These are phyloP conservation scores for Hymenochaete sp. DNA, from an alignment of 1,284 basidiomycete genomes.

Conservation along the genomic window DNA sequence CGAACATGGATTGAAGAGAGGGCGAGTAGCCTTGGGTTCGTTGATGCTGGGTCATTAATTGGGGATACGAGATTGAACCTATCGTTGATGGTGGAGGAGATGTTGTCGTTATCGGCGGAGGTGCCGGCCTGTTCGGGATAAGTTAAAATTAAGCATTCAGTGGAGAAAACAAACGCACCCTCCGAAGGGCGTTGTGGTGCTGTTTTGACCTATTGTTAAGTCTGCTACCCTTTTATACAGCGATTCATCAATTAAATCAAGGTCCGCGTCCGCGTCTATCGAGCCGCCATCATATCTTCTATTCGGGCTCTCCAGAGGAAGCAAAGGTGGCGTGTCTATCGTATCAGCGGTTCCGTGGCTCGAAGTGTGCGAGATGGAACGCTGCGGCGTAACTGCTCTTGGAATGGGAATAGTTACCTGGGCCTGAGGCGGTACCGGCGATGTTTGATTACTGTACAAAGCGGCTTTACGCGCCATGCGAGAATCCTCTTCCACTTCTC, in stretches of 20 bases:
- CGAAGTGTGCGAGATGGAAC: conserved; percentile 20
- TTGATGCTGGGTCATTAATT: conserved; percentile 63
- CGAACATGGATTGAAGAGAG: conserved; percentile 47
- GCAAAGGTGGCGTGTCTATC: conserved; percentile 22
- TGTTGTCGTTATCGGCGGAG: conserved; percentile 48
- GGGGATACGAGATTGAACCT: conserved; percentile 43
- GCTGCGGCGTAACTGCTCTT: conserved; percentile 12
- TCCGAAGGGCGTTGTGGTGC: conserved; percentile 16
- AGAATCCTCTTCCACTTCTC: conserved; percentile 34
- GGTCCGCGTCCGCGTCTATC: conserved; percentile 36
- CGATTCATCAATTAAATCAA: conserved; percentile 17
- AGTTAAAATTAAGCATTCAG: conserved; percentile 22
- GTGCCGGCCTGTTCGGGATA: conserved; percentile 19
- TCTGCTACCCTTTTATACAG: conserved; percentile 11
- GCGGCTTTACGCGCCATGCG: conserved; percentile 24
- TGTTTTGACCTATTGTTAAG: conserved; percentile 17
- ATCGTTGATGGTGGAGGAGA: conserved; percentile 43
- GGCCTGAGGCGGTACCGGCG: conserved; percentile 1
- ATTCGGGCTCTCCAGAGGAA: conserved; percentile 35
- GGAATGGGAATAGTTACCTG: conserved; percentile 19
- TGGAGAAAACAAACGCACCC: conserved; percentile 14
- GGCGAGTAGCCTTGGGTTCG: conserved; percentile 60
- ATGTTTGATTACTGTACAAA: not conserved
- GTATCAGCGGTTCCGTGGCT: conserved; percentile 20
- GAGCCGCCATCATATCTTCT: conserved; percentile 34